Percentiles rank a stretch among this genome's conserved stretches.
These are phyloP conservation scores for Daldinia concentrica DNA, from an alignment of 495 filamentous ascomycete genomes.

Conservation along the genomic window DNA sequence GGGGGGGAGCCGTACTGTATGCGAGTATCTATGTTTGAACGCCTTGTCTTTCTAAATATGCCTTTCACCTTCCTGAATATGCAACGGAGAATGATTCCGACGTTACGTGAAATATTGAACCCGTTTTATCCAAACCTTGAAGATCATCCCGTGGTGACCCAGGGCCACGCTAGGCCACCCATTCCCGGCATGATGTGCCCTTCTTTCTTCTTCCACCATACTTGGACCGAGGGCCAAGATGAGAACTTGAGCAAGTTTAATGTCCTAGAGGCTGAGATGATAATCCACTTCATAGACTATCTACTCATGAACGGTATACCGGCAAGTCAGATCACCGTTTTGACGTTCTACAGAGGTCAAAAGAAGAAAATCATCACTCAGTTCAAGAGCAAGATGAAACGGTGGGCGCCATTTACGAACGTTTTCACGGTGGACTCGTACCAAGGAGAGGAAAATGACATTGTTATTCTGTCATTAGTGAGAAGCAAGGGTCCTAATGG, in stretches of 20 bases:
- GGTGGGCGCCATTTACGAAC: slow-evolving; percentile 64
- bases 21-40: slow-evolving; percentile 62
- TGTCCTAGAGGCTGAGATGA: slow-evolving; percentile 77
- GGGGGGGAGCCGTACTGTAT: slow-evolving; percentile 75
- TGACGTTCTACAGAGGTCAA: slow-evolving; percentile 95
- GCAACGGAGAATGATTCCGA: slow-evolving; percentile 78
- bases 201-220: slow-evolving; percentile 77
- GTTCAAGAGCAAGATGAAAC: slow-evolving; percentile 60
- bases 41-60: slow-evolving; percentile 75
- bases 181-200: slow-evolving; percentile 81
- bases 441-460: slow-evolving; percentile 93
- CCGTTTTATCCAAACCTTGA: slow-evolving; percentile 71
- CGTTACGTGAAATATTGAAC: slow-evolving; percentile 69
- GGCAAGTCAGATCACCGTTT: slow-evolving; percentile 73
- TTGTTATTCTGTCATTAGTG: slow-evolving; percentile 85
- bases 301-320: slow-evolving; percentile 72
- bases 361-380: slow-evolving; percentile 67
- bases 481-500: slow-evolving; percentile 60
- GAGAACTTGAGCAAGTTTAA: slow-evolving; percentile 77
- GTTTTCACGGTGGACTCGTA: slow-evolving; percentile 91
- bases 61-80: slow-evolving; percentile 67
- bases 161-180: slow-evolving; percentile 56
- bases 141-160: slow-evolving; percentile 75
- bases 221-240: slow-evolving; percentile 71
- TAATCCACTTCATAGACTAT: slow-evolving; percentile 75